A percentile compares a stretch with the other conserved stretches of the same genome.
Conservation (phyloP, 805 yeast genomes). For the Lachancea lanzarotensis region DNA sequence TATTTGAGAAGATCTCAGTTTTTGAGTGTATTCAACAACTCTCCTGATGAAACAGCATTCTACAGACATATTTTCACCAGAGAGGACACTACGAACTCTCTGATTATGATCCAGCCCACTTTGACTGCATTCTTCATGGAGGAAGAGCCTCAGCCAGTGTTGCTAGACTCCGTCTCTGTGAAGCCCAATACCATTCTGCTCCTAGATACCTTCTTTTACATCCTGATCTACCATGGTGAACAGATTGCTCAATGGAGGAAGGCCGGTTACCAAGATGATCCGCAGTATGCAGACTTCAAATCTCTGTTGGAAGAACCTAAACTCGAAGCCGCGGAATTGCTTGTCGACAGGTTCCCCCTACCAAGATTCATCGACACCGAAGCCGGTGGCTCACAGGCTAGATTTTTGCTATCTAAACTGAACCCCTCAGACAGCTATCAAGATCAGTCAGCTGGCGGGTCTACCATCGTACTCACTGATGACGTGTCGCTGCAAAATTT, state of each 20-base stretch:
- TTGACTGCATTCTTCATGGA: constrained; percentile 78
- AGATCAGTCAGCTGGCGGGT: constrained; percentile 42
- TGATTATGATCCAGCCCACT: constrained; percentile 97
- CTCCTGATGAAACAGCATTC: constrained; percentile 98
- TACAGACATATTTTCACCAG: constrained; percentile 87
- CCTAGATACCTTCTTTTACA: constrained; percentile 94
- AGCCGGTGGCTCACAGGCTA: constrained; percentile 97
- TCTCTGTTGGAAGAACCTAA: constrained; percentile 82
- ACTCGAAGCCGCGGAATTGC: constrained; percentile 83
- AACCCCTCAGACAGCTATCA: constrained; percentile 88
- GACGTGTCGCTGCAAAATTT: constrained; percentile 93
- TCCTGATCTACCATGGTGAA: constrained; percentile 90
- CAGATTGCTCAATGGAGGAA: constrained; percentile 95
- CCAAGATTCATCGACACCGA: constrained; percentile 97
- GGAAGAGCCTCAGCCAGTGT: constrained; percentile 83
- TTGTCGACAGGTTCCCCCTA: constrained; percentile 91
- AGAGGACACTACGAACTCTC: constrained; percentile 87
- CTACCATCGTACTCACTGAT: constrained; percentile 88
- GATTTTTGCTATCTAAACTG: constrained; percentile 89
- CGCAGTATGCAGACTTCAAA: constrained; percentile 84
- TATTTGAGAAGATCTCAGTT: constrained; percentile 95
- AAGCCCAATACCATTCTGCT: constrained; percentile 81
- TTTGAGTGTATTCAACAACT: constrained; percentile 91
- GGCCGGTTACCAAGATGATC: constrained; percentile 87
- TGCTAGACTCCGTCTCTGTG: constrained; percentile 88